Evolutionary conservation across 2,329 filamentous ascomycete genomes (phyloP), one percentile per base, ranked within the genome.

Genomic region (Claviceps arundinis): DNA sequence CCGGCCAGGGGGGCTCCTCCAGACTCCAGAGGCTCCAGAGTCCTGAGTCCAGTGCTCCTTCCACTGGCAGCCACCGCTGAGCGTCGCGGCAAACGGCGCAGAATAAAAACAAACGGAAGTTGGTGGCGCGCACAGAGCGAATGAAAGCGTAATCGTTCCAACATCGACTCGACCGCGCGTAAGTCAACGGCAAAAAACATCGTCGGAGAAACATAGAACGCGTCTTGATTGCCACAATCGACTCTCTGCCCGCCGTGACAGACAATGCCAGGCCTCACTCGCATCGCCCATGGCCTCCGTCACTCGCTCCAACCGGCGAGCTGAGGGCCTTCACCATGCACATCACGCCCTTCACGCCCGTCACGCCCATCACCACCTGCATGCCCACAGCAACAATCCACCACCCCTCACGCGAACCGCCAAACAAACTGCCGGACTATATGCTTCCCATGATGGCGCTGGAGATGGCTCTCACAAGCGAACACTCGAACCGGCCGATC

Each of bases 301-400:
- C 66, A 74, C 73, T 62, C 73, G 74, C 67, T 74, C 74, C 62
- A 69, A 67, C 60, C 66, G 71, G 65, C 71, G 73, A 68, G 67
- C 68, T 70, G 73, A 75, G 62, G 71, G 68, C 61, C 68, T 70
- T 56, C 63, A 67, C 58, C 62, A 63, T 57, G 51, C 57, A 56
- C 57, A 57, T 57, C 54, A 51, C 52, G 52, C 56, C 57, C 26
- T 4, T 30, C 26, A 30, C 26, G 26, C 26, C 26, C 26, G 22
- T 57, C 54, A 52, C 54, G 51, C 55, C 50, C 57, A 55, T 59
- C 56, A 56, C 55, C 52, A 56, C 57, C 54, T 57, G 61, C 58
- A 63, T 59, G 60, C 59, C 60, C 57, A 62, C 60, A 55, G 59
- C 59, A 58, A 57, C 55, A 52, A 52, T n/a, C 46, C 48, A 41